Conservation (phyloP, 306 rosid genomes). For the Lagenaria siceraria region DNA sequence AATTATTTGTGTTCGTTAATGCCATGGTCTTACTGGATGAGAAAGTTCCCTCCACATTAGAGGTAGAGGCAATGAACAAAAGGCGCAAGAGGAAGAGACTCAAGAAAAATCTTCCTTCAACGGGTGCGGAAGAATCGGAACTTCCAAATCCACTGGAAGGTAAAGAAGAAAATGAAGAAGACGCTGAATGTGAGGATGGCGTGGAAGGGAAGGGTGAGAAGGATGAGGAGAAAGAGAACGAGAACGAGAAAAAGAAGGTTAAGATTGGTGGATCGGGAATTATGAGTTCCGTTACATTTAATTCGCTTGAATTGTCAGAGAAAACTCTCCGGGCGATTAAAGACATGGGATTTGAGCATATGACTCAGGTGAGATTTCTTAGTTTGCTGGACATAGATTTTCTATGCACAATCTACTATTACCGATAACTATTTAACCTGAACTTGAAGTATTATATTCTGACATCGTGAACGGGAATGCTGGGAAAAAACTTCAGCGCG, state of each 20-base stretch:
- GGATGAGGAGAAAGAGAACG: slow-evolving; percentile 5
- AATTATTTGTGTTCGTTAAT: not conserved
- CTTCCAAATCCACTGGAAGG: not conserved
- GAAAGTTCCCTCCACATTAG: not conserved
- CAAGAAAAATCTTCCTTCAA: slow-evolving; percentile 11
- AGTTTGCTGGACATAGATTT: not conserved
- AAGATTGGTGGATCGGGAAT: slow-evolving; percentile 34
- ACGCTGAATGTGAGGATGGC: not conserved
- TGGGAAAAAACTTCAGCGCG: too few relatives aligned
- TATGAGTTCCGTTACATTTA: slow-evolving; percentile 44
- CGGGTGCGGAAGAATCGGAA: not conserved
- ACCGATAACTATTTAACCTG: too few relatives aligned
- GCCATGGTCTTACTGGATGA: slow-evolving; percentile 28
- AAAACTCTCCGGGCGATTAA: slow-evolving; percentile 45
- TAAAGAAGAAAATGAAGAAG: not conserved
- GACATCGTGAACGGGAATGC: not conserved
- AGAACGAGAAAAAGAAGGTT: slow-evolving; percentile 13
- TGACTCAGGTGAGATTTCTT: slow-evolving; percentile 50
- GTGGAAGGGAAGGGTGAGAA: not conserved
- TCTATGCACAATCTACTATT: too few relatives aligned
- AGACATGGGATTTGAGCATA: slow-evolving; percentile 43
- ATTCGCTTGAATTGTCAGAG: slow-evolving; percentile 42
- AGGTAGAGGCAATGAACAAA: slow-evolving; percentile 22
- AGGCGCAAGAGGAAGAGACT: slow-evolving; percentile 52
- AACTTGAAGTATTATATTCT: not conserved